Base-by-base conservation (phyloP, 2,329 filamentous ascomycete genomes). In the Fusarium nematophilum region DNA sequence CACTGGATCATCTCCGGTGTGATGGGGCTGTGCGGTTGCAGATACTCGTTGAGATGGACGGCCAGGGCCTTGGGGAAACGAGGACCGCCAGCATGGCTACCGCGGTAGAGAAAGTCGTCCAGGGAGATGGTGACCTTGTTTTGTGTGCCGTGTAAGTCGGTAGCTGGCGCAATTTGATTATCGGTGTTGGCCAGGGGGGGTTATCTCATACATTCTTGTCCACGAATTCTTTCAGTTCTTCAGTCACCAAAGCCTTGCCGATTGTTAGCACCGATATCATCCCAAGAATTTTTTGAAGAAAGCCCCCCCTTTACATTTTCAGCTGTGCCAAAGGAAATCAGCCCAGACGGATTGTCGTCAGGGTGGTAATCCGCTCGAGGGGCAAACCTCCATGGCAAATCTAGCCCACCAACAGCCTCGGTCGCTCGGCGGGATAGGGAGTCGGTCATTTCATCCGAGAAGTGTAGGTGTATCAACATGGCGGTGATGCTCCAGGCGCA, bases 301-400 rank as follows among this genome's bases (percentile, higher is more conserved):
- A n/a, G n/a, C n/a, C n/a, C n/a, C n/a, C n/a, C n/a, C n/a, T 11
- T 13, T 40, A 67, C 73, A 62, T 84, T 83, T 56, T 83, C 81
- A 5, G 82, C 81, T 1, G 81, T 73, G 1, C 77, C 79, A 23
- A 84, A 77, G 4, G 78, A 82, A 43, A 83, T 72, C 42, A 81
- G 73, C 1, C 81, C 81, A 8, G 68, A 59, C 1, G 75, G 73
- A 26, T 79, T 79, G 5, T 61, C 61, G 3, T 67, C 58, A 0
- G 76, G 72, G 51, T 79, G 67, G 67, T 80, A 84, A 2, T 64
- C 69, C 6, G 62, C 68, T 14, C 54, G 48, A 1, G 71, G 69
- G 1, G 72, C 73, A 27, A 74, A 75, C 37, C 70, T 68, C 73
- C 73, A 76, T 2, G 74, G 72, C 2, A 68, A 39, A 31, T 70